Base-by-base conservation (phyloP, 2,329 filamentous ascomycete species). In the Neonectria ditissima region DNA sequence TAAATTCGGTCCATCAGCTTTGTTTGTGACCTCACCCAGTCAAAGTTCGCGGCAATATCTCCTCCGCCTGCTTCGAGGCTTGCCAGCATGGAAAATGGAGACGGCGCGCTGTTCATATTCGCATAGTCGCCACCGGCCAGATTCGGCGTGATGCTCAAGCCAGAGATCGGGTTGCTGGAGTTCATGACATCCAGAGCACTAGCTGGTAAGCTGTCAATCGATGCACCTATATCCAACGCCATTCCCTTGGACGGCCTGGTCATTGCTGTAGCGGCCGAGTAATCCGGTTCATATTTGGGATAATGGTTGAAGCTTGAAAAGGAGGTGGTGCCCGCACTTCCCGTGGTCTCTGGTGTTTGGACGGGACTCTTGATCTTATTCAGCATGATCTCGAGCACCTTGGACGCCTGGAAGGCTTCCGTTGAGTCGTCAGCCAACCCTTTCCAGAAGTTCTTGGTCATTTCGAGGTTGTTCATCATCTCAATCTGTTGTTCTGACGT, bases 321-420 rank as follows among this genome's bases (percentile, higher is more conserved):
- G 2, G 37, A 18, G 16, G 9, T 8, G 37, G 16, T 39, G 2
- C 16, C 10, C 8, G 37, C 37, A 4, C 16, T 39, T 18, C n/a
- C 37, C 10, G 7, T 18, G 7, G 16, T 8, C n/a, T 39, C 37
- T 7, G n/a, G 16, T 18, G 37, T 39, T 39, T n/a, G 37, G 9
- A 7, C n/a, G 3, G 75, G 71, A 44, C 73, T 59, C 57, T 73
- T 90, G 58, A 97, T 84, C 77, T 96, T 96, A 34, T 89, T 85
- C 48, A 97, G 80, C 87, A 97, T 94, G 55, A 97, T 89, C 18
- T 89, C 89, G n/a, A 98, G 82, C 20, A 95, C 86, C 41, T 88
- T 89, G 44, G 89, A 88, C 1, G 93, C 94, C 80, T 97, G 98
- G 80, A 90, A 94, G 0, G 94, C 93, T 70, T 98, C 95, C 80